A percentile compares a stretch with the other conserved stretches of the same genome.
phyloP scores from a whole-genome alignment of 2,329 filamentous ascomycete genomes.

The Harringtonia aguacate region DNA sequence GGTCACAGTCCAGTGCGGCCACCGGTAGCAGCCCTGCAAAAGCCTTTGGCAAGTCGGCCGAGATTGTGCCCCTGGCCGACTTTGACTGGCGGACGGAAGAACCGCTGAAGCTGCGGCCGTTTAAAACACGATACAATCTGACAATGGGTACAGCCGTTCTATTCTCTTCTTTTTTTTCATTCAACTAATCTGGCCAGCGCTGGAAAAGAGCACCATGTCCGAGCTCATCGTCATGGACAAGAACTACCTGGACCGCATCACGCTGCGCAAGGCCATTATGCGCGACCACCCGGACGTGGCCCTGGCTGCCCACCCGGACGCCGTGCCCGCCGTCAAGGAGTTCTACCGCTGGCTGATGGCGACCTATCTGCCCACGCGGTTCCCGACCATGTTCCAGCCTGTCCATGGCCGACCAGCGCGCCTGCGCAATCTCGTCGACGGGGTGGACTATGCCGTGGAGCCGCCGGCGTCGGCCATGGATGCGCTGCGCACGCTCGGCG shows the following conservation, averaged over 20 bases:
- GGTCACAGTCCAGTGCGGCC: too few species aligned
- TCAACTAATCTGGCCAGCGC: too few species aligned
- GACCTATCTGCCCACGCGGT: conserved; percentile 5
- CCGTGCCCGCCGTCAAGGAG: neutral
- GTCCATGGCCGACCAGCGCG: neutral
- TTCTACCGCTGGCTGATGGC: conserved; percentile 3
- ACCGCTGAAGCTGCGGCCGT: too few species aligned
- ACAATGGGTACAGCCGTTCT: too few species aligned
- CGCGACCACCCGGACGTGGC: neutral
- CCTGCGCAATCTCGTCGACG: neutral
- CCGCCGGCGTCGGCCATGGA: neutral
- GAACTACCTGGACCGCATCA: neutral
- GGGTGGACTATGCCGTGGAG: neutral
- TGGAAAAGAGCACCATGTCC: too few species aligned
- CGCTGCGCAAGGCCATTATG: neutral
- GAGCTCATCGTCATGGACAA: neutral
- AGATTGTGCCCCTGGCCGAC: too few species aligned
- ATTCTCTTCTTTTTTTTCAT: too few species aligned
- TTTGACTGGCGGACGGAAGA: too few species aligned
- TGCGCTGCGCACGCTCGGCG: neutral
- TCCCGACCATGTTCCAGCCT: neutral
- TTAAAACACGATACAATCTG: too few species aligned
- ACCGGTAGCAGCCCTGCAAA: too few species aligned
- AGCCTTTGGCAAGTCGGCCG: too few species aligned
- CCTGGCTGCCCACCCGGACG: neutral